phyloP scores from a whole-genome alignment of 1,284 basidiomycete species.

The Rhodotorula sp. region DNA sequence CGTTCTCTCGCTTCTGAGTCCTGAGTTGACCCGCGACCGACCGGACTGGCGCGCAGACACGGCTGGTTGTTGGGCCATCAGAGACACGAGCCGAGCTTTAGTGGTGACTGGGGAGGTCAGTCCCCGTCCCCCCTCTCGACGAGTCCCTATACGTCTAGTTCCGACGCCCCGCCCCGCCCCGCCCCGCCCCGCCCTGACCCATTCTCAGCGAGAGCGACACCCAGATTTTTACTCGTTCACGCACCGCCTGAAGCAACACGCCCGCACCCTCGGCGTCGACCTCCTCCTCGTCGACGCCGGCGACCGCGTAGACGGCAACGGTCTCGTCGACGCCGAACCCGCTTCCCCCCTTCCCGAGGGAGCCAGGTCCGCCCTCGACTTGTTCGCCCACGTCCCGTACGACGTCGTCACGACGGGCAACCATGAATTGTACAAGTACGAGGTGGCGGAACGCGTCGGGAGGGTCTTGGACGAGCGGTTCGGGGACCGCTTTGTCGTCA shows the following conservation, averaged over 20 bases:
- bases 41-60: constrained; percentile 24
- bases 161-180: too few species aligned
- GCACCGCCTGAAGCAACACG: constrained; percentile 37
- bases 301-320: constrained; percentile 46
- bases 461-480: constrained; percentile 35
- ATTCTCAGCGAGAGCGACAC: too few species aligned
- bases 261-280: constrained; percentile 40
- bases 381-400: constrained; percentile 41
- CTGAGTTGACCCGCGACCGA: background rate
- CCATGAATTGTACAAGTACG: constrained; percentile 42
- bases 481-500: constrained; percentile 24
- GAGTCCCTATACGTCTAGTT: background rate
- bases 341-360: constrained; percentile 9
- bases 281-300: constrained; percentile 45
- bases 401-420: constrained; percentile 40
- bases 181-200: too few species aligned
- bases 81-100: constrained; percentile 41
- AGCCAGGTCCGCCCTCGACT: constrained; percentile 38
- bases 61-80: constrained; percentile 46
- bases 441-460: constrained; percentile 41
- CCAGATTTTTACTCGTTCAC: constrained; percentile 43
- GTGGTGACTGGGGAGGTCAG: constrained; percentile 40
- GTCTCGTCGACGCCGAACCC: constrained; percentile 44
- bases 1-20: too few species aligned
- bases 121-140: background rate